Evolutionary conservation across 768 basidiomycete genomes (phyloP).

Genomic region (Harrya chromipes): DNA sequence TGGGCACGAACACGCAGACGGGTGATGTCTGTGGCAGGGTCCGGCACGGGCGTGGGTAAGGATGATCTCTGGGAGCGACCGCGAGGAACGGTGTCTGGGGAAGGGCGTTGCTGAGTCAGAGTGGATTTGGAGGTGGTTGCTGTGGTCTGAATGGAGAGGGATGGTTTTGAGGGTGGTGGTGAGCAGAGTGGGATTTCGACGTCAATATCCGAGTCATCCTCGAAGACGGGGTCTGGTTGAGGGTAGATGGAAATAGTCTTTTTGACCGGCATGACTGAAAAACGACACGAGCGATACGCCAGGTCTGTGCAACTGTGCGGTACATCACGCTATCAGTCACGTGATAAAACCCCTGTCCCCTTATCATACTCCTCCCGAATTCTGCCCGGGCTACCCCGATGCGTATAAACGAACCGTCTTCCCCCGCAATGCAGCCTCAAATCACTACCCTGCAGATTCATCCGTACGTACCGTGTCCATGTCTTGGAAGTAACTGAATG

Average conservation of each 20-base stretch:
- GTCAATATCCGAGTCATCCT: constrained; percentile 38
- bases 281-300: constrained; percentile 10
- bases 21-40: constrained; percentile 73
- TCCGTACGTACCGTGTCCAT: too few species aligned
- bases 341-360: too few species aligned
- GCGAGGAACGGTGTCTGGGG: constrained; percentile 10
- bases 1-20: constrained; percentile 69
- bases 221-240: constrained; percentile 26
- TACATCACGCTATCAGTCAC: constrained; percentile 10
- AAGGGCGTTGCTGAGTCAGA: constrained; percentile 17
- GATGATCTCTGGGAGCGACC: constrained; percentile 9
- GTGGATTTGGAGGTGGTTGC: constrained; percentile 10
- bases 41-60: constrained; percentile 27
- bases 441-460: too few species aligned
- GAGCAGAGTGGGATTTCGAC: constrained; percentile 21
- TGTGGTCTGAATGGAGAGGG: constrained; percentile 14
- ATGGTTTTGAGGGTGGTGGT: constrained; percentile 5
- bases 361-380: background rate
- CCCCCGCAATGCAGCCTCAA: background rate
- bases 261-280: constrained; percentile 25
- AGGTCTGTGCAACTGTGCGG: constrained; percentile 13
- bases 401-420: background rate
- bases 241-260: constrained; percentile 15
- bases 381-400: background rate
- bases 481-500: background rate